Evolutionary conservation across 257 asterid genomes (phyloP).

Genomic region (Apocynum venetum): DNA sequence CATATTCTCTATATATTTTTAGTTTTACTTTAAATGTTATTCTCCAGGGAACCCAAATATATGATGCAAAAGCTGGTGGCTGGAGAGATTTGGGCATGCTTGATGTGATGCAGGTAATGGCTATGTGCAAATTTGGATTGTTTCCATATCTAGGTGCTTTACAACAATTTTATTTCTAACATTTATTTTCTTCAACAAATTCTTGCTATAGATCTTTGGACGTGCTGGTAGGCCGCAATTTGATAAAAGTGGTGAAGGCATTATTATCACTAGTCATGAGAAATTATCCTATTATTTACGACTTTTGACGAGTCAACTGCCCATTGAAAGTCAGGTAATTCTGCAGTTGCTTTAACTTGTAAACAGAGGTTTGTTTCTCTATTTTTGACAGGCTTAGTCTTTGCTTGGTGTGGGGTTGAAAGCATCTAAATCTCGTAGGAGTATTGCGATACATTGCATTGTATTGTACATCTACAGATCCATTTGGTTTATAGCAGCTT

Average conservation of each 20-base stretch:
- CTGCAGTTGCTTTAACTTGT: neutral
- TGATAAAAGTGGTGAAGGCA: conserved; percentile 99
- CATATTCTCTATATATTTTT: neutral
- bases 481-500: neutral
- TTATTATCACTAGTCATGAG: conserved; percentile 83
- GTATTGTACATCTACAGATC: neutral
- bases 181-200: conserved; percentile 16
- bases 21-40: neutral
- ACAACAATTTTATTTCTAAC: neutral
- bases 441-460: neutral
- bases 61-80: conserved; percentile 99
- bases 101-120: conserved; percentile 91
- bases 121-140: conserved; percentile 14
- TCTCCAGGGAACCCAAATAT: conserved; percentile 92
- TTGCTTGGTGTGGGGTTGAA: neutral
- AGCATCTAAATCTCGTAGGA: neutral
- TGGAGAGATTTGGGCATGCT: conserved; percentile 99
- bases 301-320: conserved; percentile 92
- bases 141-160: conserved; percentile 2
- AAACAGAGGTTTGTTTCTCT: neutral
- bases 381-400: neutral
- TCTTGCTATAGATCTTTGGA: conserved; percentile 73
- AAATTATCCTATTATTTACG: conserved; percentile 87
- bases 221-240: conserved; percentile 99
- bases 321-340: conserved; percentile 96